Evolutionary conservation across 805 yeast species (phyloP).

Genomic region (Pichia insulana): DNA sequence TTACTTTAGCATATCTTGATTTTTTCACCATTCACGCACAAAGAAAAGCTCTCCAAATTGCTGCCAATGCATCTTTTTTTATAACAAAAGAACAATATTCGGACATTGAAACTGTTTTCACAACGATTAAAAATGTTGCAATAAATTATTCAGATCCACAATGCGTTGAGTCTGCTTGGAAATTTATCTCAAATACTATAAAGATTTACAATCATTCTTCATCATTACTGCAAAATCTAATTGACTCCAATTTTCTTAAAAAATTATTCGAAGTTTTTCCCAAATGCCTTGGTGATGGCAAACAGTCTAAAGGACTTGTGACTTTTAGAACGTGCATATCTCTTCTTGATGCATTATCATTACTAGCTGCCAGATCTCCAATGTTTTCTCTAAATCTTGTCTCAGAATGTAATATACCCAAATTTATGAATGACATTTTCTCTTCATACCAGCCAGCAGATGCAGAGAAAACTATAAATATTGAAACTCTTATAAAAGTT

Average conservation of each 20-base stretch:
- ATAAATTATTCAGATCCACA: conserved; percentile 46
- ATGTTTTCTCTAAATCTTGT: conserved; percentile 38
- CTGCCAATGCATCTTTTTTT: conserved; percentile 56
- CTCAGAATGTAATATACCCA: conserved; percentile 42
- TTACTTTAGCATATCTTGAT: conserved; percentile 69
- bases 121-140: conserved; percentile 48
- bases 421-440: conserved; percentile 32
- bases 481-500: conserved; percentile 65
- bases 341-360: conserved; percentile 38
- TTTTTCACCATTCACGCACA: conserved; percentile 88
- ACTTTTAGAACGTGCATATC: conserved; percentile 33
- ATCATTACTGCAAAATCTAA: conserved; percentile 36
- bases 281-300: conserved; percentile 21
- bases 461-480: conserved; percentile 29
- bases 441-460: conserved; percentile 37
- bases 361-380: conserved; percentile 34
- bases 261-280: conserved; percentile 24
- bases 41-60: conserved; percentile 64
- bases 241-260: conserved; percentile 28
- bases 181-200: conserved; percentile 51
- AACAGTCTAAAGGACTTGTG: conserved; percentile 19
- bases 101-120: conserved; percentile 48
- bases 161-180: conserved; percentile 58
- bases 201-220: conserved; percentile 40
- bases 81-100: conserved; percentile 37